These are phyloP conservation scores for Pyrenophora graminea DNA, from an alignment of 2,329 filamentous ascomycete genomes.

Conservation along the genomic window DNA sequence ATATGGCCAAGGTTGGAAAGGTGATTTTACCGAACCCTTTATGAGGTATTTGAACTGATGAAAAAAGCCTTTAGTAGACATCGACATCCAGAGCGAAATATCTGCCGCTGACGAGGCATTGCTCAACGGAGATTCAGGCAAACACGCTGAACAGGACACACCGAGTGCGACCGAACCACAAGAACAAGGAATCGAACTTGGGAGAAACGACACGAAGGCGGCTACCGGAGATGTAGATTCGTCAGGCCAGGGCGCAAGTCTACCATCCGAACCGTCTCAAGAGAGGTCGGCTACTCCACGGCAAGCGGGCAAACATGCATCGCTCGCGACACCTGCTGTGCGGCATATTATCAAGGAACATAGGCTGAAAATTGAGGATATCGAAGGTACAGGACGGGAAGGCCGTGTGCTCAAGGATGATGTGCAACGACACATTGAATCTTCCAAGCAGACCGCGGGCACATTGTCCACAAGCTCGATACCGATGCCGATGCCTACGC, in stretches of 20 bases:
- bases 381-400: constrained; percentile 85
- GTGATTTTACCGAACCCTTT: constrained; percentile 37
- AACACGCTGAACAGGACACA: constrained; percentile 28
- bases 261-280: constrained; percentile 27
- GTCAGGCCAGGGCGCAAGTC: constrained; percentile 20
- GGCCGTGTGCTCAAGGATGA: constrained; percentile 93
- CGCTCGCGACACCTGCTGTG: constrained; percentile 88
- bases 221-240: constrained; percentile 19
- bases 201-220: constrained; percentile 42
- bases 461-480: constrained; percentile 37
- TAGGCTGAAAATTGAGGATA: constrained; percentile 74
- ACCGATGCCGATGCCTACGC: constrained; percentile 3
- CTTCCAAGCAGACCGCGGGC: constrained; percentile 24
- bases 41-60: constrained; percentile 18
- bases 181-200: constrained; percentile 37
- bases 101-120: constrained; percentile 62
- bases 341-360: constrained; percentile 83
- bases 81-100: constrained; percentile 83
- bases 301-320: constrained; percentile 66
- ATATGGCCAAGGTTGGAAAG: constrained; percentile 91
- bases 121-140: constrained; percentile 40
- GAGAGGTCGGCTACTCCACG: constrained; percentile 25
- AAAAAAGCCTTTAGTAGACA: constrained; percentile 80
- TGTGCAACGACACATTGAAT: constrained; percentile 57
- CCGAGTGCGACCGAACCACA: neutral